Evolutionary conservation across 2,329 filamentous ascomycete species (phyloP), one percentile per base, ranked within the genome.

Genomic region (Ascomycota sp.): DNA sequence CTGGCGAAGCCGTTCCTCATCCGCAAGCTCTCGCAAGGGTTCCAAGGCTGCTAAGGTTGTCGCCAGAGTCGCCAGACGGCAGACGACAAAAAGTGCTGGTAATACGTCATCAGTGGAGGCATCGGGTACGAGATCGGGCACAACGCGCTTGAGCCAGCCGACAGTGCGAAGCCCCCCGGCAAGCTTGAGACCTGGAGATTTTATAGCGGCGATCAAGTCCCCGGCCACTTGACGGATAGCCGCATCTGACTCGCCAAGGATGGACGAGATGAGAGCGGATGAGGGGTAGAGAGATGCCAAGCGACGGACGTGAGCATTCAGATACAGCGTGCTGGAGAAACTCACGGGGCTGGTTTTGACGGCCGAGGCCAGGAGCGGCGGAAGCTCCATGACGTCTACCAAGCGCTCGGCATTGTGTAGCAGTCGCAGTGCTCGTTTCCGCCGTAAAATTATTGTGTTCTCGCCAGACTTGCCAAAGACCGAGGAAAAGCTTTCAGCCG

Each of bases 261-360:
- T 74, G 21, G 76, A 75, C 12, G 63, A 62, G 24, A 95, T 67
- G 30, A 95, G 60, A 1, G 68, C 59, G 0, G 83, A 92, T 34
- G 74, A 62, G 0, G 84, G 78, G 49, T 93, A 92, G 25, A 95
- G 61, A 0, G 73, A 71, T 39, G 83, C 73, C 6, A 98, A 62
- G 7, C 89, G 72, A 43, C 81, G 80, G 48, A 93, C 89, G 50
- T 95, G 89, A n/a, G 80, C 76, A 48, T 92, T 78, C 2, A 98
- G 64, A 52, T 98, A 89, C 27, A 98, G 62, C 0, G 84, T 84
- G 0, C 82, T 80, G 2, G 83, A 76, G 58, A 93, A 92, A 43
- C 82, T 91, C 38, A 73, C 69, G 4, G 71, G 62, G 4, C 55
- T 63, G 1, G 66, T 57, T 3, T 67, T 67, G 36, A 84, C 76